phyloP scores from a whole-genome alignment of 345 rosid species.

The Capsella bursapastoris region DNA sequence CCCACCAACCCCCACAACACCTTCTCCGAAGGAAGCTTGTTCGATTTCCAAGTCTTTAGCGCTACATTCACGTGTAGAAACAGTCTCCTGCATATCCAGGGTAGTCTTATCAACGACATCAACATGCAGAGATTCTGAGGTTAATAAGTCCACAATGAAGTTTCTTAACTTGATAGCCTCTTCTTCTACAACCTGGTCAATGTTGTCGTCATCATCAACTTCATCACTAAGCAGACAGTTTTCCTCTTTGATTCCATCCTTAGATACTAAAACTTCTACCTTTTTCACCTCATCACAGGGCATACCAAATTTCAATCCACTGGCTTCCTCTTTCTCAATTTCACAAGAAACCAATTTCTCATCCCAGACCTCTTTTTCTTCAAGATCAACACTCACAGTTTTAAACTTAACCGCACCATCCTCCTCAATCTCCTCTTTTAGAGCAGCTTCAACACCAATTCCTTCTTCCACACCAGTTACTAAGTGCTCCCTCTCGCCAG shows the following conservation, averaged over 20 bases:
- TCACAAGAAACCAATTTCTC: slow-evolving; percentile 4
- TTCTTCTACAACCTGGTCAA: slow-evolving; percentile 23
- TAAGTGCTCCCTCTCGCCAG: too few species aligned
- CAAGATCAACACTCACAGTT: slow-evolving; percentile 32
- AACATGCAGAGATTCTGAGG: slow-evolving; percentile 43
- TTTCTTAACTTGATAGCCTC: slow-evolving; percentile 40
- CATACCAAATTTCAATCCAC: slow-evolving; percentile 14
- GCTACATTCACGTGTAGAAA: slow-evolving; percentile 34
- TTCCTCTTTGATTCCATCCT: slow-evolving; percentile 23
- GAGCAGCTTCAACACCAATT: slow-evolving; percentile 13
- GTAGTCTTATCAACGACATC: slow-evolving; percentile 30
- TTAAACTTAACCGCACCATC: slow-evolving; percentile 37
- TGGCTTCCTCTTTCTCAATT: slow-evolving; percentile 24
- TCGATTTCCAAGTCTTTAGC: slow-evolving; percentile 50
- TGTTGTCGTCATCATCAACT: slow-evolving; percentile 37
- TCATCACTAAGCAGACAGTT: slow-evolving; percentile 11
- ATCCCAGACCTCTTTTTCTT: slow-evolving; percentile 26
- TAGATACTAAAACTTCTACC: slow-evolving; percentile 17
- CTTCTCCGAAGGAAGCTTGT: slow-evolving; percentile 40
- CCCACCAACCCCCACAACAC: slow-evolving; percentile 48
- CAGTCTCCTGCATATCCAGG: slow-evolving; percentile 16
- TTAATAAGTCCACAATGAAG: slow-evolving; percentile 12
- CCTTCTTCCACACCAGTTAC: too few species aligned
- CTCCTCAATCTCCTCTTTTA: slow-evolving; percentile 25
- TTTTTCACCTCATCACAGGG: slow-evolving; percentile 24